phyloP scores from a whole-genome alignment of 768 basidiomycete species.

The Lyophyllum semitale region DNA sequence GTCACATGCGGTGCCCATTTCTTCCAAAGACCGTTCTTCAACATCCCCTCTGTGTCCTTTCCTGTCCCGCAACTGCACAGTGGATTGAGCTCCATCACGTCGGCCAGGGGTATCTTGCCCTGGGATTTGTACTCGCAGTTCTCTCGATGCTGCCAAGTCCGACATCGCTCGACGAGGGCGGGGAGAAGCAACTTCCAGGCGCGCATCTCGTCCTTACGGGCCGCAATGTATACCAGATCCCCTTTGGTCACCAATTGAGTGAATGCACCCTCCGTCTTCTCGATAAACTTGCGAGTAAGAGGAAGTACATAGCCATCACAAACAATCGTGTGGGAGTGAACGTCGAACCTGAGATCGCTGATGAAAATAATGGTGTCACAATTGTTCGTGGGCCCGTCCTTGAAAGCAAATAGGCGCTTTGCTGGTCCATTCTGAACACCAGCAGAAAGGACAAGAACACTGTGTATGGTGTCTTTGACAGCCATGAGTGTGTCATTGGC shows the following conservation, averaged over 20 bases:
- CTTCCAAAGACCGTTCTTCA: slow-evolving; percentile 38
- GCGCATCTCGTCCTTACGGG: slow-evolving; percentile 33
- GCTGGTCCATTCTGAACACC: neutral
- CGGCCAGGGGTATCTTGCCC: slow-evolving; percentile 38
- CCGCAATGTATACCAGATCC: neutral
- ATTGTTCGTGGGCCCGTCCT: slow-evolving; percentile 14
- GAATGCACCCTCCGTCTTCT: neutral
- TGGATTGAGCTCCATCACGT: slow-evolving; percentile 37
- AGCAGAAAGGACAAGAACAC: neutral
- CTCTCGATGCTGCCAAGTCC: slow-evolving; percentile 48
- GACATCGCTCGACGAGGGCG: slow-evolving; percentile 51
- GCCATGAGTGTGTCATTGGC: slow-evolving; percentile 1
- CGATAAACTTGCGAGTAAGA: slow-evolving; percentile 18
- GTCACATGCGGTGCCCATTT: slow-evolving; percentile 44
- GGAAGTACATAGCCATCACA: slow-evolving; percentile 51
- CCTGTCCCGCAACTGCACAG: slow-evolving; percentile 58
- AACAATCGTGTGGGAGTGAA: slow-evolving; percentile 51
- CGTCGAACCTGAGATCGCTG: slow-evolving; percentile 46
- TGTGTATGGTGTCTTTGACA: slow-evolving; percentile 8
- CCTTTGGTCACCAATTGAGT: neutral
- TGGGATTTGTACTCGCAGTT: slow-evolving; percentile 48
- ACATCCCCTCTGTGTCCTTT: slow-evolving; percentile 38
- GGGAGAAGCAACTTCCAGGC: slow-evolving; percentile 58
- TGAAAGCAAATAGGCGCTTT: slow-evolving; percentile 21
- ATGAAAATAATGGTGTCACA: slow-evolving; percentile 48